Evolutionary conservation across 805 yeast genomes (phyloP), one percentile per base, ranked within the genome.

Genomic region (Pichia gijzeniarum): DNA sequence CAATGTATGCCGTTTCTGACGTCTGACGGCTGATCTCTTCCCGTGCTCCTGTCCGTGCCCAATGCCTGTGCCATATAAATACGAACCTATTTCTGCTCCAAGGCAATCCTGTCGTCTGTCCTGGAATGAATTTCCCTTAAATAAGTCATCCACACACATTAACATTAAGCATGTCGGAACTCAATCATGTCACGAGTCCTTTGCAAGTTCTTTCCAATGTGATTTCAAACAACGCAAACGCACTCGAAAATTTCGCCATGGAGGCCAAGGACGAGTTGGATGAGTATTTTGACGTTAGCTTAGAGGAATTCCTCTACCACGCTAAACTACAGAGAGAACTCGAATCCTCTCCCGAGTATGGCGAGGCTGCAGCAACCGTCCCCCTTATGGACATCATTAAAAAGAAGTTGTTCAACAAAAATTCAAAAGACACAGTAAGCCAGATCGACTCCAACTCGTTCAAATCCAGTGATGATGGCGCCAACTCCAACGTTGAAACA

Each of bases 161-260:
- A 27, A 27, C 30, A 27, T 27, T 76, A 2, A 65, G 67, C n/a
- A 34, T 41, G 44, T 35, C 44, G 14, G 41, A 37, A 20, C 17
- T 43, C 5, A 30, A 37, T n/a, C 47, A 41, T 10, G 38, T 38
- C 13, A 9, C 38, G 12, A 38, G 42, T 38, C 27, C 41, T 8
- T 9, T 20, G 5, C 3, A 7, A 1, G 9, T 37, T 18, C 19
- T 37, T 5, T 16, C 47, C 1, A 38, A 38, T 38, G 61, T 74
- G 22, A 76, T 73, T 28, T 64, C 51, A 5, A 69, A 71, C 16
- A 44, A 44, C 20, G 43, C 47, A 2, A 40, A 39, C 25, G 44
- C 37, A 5, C n/a, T 44, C 5, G 17, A 44, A 5, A 39, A 44
- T 25, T 39, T 44, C 16, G 25, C 25, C n/a, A n/a, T n/a, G n/a